Base-by-base conservation (phyloP, 75 land plant species). In the Adiantum capillusveneris region DNA sequence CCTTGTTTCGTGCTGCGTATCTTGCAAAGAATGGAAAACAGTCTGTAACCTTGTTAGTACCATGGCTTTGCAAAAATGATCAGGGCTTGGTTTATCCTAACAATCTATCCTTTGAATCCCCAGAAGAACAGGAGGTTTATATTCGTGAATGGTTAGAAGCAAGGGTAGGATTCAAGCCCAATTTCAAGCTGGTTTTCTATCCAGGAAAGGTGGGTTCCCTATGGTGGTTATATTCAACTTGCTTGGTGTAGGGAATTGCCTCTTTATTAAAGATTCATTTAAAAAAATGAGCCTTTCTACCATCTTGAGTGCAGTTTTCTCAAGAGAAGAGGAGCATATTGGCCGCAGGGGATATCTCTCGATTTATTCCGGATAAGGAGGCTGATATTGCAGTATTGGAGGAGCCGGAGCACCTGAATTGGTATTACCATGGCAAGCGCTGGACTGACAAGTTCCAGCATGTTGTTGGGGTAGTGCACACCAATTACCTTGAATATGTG, bases 301-400 rank as follows among this genome's bases (percentile, higher is more conserved):
- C 49, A 46, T 20, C 14, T 53, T 48, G 5, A 7, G 41, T 65
- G 34, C 67, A 93, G 98, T 93, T 93, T 56, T 82, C 87, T 0
- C 80, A 79, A 62, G 81, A 71, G 63, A 83, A 94, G 58, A 77
- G 98, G 42, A 93, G 98, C 63, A 89, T 93, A 25, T 69, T 93
- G 45, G 91, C 96, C 29, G 83, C 85, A 60, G 98, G 98, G 25
- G 98, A 93, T 60, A 93, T 94, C 34, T 72, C 96, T 46, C 87
- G 76, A 53, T 89, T 93, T 68, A 89, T 93, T 59, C 64, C 98
- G 3, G 80, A 88, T 28, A 83, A 66, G 48, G 96, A 93, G 67
- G 96, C 98, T 62, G 98, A 93, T 61, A 81, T 93, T 65, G 96
- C 96, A 14, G 88, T 93, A n/a, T 68, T 93, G 52, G 98, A 93